Evolutionary conservation across 371 early-diverging fungal genomes (phyloP).

Genomic region (Apophysomyces sp.): DNA sequence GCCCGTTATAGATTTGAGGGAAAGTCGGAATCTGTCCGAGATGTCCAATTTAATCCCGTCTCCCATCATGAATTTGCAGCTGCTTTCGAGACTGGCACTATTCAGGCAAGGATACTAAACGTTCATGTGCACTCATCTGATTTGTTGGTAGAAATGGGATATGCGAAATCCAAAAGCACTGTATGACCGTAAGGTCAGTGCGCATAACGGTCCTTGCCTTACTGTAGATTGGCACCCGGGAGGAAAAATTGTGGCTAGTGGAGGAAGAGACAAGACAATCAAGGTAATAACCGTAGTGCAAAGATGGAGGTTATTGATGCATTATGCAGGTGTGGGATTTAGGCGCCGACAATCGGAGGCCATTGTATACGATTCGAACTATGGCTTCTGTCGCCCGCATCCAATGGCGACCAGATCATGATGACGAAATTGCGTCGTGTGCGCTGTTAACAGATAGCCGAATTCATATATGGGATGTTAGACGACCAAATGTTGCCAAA

Average conservation of each 20-base stretch:
- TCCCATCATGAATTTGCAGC: slow-evolving; percentile 72
- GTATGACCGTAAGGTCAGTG: slow-evolving; percentile 70
- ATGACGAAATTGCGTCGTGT: slow-evolving; percentile 75
- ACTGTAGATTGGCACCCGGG: slow-evolving; percentile 83
- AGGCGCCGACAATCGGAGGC: slow-evolving; percentile 65
- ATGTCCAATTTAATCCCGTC: slow-evolving; percentile 80
- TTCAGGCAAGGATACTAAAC: slow-evolving; percentile 55
- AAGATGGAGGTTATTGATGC: not conserved
- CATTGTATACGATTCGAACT: slow-evolving; percentile 67
- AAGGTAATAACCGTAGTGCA: slow-evolving; percentile 49
- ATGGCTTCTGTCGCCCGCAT: slow-evolving; percentile 74
- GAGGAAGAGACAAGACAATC: slow-evolving; percentile 82
- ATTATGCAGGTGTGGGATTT: slow-evolving; percentile 74
- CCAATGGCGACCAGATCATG: slow-evolving; percentile 77
- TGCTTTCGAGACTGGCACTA: slow-evolving; percentile 86
- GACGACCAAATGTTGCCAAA: slow-evolving; percentile 72
- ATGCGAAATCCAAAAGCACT: slow-evolving; percentile 63
- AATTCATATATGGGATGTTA: slow-evolving; percentile 78
- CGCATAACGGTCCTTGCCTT: slow-evolving; percentile 77
- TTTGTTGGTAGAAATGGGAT: slow-evolving; percentile 70
- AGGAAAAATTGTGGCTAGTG: slow-evolving; percentile 77
- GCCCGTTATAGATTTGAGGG: slow-evolving; percentile 69
- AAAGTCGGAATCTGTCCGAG: slow-evolving; percentile 82
- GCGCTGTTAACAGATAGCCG: slow-evolving; percentile 65
- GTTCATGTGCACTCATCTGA: not conserved